A percentile compares a stretch with the other conserved stretches of the same genome.
Evolutionary conservation across 1,139 yeast genomes (phyloP).

Genomic region (Sugiyamaella neomexicana): DNA sequence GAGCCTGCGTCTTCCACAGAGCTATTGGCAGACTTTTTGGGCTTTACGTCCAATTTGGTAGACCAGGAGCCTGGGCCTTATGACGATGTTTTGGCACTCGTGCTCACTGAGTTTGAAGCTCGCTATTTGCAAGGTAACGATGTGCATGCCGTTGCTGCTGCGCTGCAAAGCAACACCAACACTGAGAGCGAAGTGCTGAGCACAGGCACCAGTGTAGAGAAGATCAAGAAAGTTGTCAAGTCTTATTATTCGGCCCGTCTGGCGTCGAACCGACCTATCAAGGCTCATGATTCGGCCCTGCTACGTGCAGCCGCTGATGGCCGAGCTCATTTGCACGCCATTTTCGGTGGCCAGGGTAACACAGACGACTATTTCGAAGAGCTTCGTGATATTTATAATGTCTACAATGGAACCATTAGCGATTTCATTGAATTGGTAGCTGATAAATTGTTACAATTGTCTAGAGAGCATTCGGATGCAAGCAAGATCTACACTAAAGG

Average conservation of each 20-base stretch:
- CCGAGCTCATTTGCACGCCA: conserved; percentile 68
- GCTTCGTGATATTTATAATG: conserved; percentile 76
- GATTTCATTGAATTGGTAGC: conserved; percentile 74
- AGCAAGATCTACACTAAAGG: conserved; percentile 94
- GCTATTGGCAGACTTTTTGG: conserved; percentile 79
- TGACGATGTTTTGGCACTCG: conserved; percentile 65
- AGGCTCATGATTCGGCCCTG: conserved; percentile 62
- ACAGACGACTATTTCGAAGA: conserved; percentile 97
- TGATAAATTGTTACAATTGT: conserved; percentile 63
- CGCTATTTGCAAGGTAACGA: conserved; percentile 75
- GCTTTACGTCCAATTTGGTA: conserved; percentile 66
- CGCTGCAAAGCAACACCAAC: conserved; percentile 48
- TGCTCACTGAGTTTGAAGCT: conserved; percentile 79
- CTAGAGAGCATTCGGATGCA: conserved; percentile 71
- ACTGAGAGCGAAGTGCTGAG: conserved; percentile 43
- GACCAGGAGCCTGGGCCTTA: conserved; percentile 56
- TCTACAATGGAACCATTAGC: conserved; percentile 71
- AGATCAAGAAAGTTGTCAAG: conserved; percentile 72
- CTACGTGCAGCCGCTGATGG: conserved; percentile 59
- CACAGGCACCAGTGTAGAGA: conserved; percentile 65
- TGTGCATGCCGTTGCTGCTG: conserved; percentile 86
- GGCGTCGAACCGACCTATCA: conserved; percentile 51
- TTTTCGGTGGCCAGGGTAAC: conserved; percentile 99
- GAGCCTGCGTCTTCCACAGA: conserved; percentile 91
- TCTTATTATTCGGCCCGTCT: conserved; percentile 62